phyloP scores from a whole-genome alignment of 1,284 basidiomycete genomes.

The Sporisorium reilianum region DNA sequence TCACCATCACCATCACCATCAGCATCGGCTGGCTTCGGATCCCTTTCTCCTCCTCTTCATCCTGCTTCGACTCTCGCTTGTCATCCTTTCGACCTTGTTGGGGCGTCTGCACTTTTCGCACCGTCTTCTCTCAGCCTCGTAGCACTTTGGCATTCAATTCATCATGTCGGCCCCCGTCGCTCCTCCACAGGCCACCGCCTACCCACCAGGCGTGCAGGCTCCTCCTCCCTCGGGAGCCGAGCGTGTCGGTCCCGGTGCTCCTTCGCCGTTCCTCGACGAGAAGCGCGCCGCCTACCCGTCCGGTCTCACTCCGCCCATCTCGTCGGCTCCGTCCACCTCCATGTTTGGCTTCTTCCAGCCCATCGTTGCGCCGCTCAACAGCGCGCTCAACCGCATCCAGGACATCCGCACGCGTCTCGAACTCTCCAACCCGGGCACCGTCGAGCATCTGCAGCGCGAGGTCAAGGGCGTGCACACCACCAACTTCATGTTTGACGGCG shows the following conservation, averaged over 20 bases:
- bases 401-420: constrained; percentile 58
- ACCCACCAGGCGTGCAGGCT: constrained; percentile 43
- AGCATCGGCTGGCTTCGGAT: constrained; percentile 17
- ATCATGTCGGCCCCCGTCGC: constrained; percentile 41
- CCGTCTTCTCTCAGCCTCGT: background rate
- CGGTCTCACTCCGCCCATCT: constrained; percentile 44
- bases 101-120: background rate
- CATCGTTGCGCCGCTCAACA: constrained; percentile 54
- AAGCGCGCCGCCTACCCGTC: constrained; percentile 46
- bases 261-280: constrained; percentile 47
- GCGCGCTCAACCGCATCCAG: constrained; percentile 37
- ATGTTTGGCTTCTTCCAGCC: constrained; percentile 58
- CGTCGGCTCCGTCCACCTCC: constrained; percentile 42
- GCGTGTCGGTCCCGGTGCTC: constrained; percentile 36
- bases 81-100: background rate
- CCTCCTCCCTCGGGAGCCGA: constrained; percentile 49
- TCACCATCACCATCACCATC: constrained; percentile 22
- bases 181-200: constrained; percentile 46
- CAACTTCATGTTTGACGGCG: constrained; percentile 98
- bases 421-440: constrained; percentile 66
- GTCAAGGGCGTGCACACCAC: constrained; percentile 82
- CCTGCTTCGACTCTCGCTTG: background rate
- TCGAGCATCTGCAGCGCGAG: constrained; percentile 64
- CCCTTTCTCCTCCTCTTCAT: background rate
- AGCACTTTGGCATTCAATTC: background rate